Percentiles rank a stretch among this genome's conserved stretches.
Evolutionary conservation across 306 rosid genomes (phyloP).

Genomic region (Carpinus fangiana): DNA sequence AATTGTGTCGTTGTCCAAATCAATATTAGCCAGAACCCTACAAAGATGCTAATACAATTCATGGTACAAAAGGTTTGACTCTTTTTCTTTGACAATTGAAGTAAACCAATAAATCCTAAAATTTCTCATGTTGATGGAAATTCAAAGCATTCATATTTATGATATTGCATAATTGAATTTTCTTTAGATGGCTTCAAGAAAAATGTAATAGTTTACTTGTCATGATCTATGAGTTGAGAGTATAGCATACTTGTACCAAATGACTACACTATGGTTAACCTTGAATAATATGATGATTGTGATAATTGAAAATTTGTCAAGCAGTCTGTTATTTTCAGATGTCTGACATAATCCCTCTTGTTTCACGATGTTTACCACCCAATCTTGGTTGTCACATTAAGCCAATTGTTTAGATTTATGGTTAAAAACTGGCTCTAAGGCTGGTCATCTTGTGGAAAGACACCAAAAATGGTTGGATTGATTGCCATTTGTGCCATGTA

Average conservation of each 20-base stretch:
- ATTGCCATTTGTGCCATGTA: neutral
- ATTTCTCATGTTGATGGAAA: too few species aligned
- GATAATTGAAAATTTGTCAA: neutral
- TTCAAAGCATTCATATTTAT: too few species aligned
- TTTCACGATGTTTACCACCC: neutral
- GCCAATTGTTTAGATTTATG: neutral
- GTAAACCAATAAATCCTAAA: too few species aligned
- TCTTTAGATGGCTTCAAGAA: neutral
- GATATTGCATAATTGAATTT: neutral
- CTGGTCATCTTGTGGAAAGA: neutral
- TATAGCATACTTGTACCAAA: neutral
- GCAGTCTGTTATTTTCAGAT: neutral
- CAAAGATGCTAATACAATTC: neutral
- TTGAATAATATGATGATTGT: neutral
- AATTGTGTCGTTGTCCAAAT: neutral
- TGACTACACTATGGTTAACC: neutral
- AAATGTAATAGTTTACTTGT: neutral
- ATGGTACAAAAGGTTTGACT: neutral
- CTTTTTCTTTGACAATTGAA: too few species aligned
- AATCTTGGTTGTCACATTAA: neutral
- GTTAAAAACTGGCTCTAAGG: neutral
- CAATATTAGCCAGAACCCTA: neutral
- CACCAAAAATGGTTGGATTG: neutral
- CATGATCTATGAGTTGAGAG: neutral
- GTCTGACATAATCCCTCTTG: neutral